Conservation (phyloP, 2,329 filamentous ascomycete species). For the Aspergillus neoniger region DNA sequence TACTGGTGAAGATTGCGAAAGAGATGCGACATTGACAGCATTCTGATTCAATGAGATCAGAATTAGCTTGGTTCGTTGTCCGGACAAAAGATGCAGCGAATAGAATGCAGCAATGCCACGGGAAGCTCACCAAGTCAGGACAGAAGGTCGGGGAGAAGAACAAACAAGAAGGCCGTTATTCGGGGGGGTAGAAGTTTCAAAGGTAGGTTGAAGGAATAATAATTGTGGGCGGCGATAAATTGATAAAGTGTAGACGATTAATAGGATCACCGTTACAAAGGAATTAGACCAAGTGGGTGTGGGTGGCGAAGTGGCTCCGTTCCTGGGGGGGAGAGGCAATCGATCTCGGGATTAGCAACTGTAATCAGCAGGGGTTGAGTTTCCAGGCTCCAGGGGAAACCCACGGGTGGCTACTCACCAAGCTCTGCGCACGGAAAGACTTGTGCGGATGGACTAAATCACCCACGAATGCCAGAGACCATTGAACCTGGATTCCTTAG, state of each 20-base stretch:
- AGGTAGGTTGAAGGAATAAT: not conserved
- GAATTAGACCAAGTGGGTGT: conserved; percentile 9
- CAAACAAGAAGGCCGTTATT: not conserved
- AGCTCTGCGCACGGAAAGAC: not conserved
- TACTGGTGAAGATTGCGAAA: conserved; percentile 1
- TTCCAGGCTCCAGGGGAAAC: conserved; percentile 14
- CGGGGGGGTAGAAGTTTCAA: not conserved
- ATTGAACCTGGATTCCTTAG: not conserved
- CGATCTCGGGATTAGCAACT: conserved; percentile 15
- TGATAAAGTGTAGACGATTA: conserved; percentile 4
- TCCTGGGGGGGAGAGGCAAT: conserved; percentile 13
- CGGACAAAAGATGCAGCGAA: not conserved
- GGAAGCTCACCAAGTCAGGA: conserved; percentile 2
- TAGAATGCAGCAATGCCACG: not conserved
- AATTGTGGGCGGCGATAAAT: not conserved
- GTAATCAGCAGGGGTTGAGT: conserved; percentile 24
- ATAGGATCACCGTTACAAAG: conserved; percentile 3
- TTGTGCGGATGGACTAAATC: not conserved
- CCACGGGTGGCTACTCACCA: conserved; percentile 15
- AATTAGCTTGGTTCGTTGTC: conserved; percentile 13
- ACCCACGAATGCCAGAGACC: not conserved
- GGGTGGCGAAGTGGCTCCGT: conserved; percentile 24
- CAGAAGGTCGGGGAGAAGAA: not conserved
- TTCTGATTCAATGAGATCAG: conserved; percentile 10
- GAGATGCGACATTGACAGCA: conserved; percentile 15